These are phyloP conservation scores for Rhododendron henanense DNA, from an alignment of 148 eudicot genomes.

Conservation along the genomic window DNA sequence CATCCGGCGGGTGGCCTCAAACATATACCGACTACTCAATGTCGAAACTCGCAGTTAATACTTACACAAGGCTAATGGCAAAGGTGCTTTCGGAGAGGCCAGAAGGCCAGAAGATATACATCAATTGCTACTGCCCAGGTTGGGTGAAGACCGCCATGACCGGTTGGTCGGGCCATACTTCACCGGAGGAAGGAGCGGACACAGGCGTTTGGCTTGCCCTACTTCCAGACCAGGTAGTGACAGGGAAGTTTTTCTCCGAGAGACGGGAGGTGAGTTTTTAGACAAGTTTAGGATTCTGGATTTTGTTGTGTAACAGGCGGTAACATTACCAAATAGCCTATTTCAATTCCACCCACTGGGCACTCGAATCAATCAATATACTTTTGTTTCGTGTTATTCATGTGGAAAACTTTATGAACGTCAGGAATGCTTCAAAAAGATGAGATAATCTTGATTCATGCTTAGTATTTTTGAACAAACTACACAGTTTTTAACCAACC, in stretches of 20 bases:
- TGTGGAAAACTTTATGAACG: too few relatives aligned
- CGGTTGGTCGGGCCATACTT: slow-evolving; percentile 77
- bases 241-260: slow-evolving; percentile 83
- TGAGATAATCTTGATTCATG: too few relatives aligned
- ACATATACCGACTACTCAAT: slow-evolving; percentile 72
- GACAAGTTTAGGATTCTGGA: slow-evolving; percentile 4
- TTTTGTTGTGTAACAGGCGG: not conserved
- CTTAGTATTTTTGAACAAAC: too few relatives aligned
- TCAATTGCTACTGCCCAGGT: slow-evolving; percentile 93
- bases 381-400: not conserved
- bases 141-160: slow-evolving; percentile 98
- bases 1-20: slow-evolving; percentile 72
- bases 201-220: slow-evolving; percentile 96
- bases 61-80: slow-evolving; percentile 75
- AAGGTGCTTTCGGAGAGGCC: slow-evolving; percentile 49
- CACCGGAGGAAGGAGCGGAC: slow-evolving; percentile 88
- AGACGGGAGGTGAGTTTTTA: slow-evolving; percentile 80
- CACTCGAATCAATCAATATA: not conserved
- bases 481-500: too few relatives aligned
- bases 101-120: slow-evolving; percentile 61
- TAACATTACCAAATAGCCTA: not conserved
- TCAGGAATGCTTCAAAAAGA: too few relatives aligned
- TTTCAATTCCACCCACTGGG: not conserved
- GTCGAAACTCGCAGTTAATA: slow-evolving; percentile 82
- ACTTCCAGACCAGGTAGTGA: slow-evolving; percentile 54